Conservation (phyloP, 202 grass and related monocot genomes). For the Dendrocalamus latiflorus region DNA sequence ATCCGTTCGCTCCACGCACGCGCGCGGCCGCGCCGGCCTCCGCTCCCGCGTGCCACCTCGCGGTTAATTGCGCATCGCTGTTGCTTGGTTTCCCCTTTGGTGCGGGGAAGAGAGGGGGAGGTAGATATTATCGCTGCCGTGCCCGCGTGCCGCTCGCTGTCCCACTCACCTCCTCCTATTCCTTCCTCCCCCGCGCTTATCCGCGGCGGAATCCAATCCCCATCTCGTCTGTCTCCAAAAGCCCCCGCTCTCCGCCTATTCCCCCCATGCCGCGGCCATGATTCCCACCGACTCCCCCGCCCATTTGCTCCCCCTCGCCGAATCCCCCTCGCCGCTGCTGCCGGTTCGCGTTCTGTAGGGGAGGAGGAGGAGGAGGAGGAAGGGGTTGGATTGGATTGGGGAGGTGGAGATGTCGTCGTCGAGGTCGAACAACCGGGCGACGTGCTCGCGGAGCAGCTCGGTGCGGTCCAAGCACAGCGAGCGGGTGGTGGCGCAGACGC, state of each 20-base stretch:
- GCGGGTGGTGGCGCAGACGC: conserved; percentile 77
- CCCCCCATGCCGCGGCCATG: background rate
- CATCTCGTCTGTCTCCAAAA: background rate
- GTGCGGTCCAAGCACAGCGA: conserved; percentile 73
- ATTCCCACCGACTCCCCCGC: conserved; percentile 22
- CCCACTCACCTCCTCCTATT: conserved; percentile 10
- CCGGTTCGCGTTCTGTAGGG: background rate
- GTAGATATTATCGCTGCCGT: conserved; percentile 6
- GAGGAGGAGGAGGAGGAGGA: background rate
- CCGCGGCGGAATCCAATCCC: conserved; percentile 42
- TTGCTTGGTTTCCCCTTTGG: too few relatives aligned
- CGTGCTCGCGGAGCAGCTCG: conserved; percentile 73
- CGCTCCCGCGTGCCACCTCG: background rate
- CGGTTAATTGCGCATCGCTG: background rate
- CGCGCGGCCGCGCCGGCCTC: too few relatives aligned
- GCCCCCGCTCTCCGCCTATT: background rate
- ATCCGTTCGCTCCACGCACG: background rate
- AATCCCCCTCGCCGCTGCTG: background rate
- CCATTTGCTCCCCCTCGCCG: conserved; percentile 1
- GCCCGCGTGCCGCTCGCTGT: conserved; percentile 31
- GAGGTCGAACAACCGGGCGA: conserved; percentile 56
- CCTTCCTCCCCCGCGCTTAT: conserved; percentile 41
- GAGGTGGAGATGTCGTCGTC: conserved; percentile 78
- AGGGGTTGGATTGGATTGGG: background rate
- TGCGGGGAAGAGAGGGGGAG: too few relatives aligned